Conservation (phyloP, 495 filamentous ascomycete genomes). For the Pseudoneurospora amorphoporcata region DNA sequence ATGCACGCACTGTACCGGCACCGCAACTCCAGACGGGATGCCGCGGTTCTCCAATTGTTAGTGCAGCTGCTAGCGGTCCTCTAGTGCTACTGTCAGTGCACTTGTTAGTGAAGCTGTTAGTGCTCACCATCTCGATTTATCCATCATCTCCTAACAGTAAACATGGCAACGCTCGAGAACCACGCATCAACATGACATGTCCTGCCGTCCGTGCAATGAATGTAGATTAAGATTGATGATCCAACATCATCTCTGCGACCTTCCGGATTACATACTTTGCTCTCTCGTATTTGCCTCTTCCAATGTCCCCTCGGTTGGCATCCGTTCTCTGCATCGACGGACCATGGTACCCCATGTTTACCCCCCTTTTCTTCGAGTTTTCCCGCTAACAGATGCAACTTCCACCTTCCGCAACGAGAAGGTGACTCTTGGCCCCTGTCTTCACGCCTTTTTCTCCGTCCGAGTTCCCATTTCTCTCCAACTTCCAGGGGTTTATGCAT, state of each 20-base stretch:
- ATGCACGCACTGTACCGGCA: not conserved
- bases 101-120: not conserved
- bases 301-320: not conserved
- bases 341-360: not conserved
- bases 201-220: not conserved
- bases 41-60: not conserved
- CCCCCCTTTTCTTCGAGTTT: not conserved
- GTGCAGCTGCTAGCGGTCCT: not conserved
- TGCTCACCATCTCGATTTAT: not conserved
- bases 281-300: not conserved
- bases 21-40: not conserved
- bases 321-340: not conserved
- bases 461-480: not conserved
- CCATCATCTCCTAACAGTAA: not conserved
- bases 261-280: not conserved
- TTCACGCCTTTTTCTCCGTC: not conserved
- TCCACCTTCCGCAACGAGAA: conserved; percentile 4
- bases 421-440: conserved; percentile 1
- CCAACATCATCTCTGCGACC: not conserved
- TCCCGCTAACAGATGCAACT: not conserved
- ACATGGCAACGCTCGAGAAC: not conserved
- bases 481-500: not conserved
- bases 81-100: not conserved
- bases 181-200: not conserved
- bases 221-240: not conserved